phyloP scores from a whole-genome alignment of 257 asterid species.

The Solanum chmielewskii region DNA sequence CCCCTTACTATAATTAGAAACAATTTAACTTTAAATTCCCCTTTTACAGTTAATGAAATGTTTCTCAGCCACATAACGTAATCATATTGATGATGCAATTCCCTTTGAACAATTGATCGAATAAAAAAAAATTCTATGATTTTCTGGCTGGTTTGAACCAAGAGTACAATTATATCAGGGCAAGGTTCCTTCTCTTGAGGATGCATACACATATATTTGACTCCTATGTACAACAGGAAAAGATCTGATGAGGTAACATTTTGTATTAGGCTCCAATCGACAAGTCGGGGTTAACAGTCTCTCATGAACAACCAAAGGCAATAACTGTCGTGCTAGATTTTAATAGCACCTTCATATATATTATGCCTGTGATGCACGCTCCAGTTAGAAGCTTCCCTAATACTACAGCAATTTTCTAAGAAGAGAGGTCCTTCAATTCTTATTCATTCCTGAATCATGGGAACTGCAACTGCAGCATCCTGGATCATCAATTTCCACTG shows the following conservation, averaged over 20 bases:
- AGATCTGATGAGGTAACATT: neutral
- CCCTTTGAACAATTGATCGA: neutral
- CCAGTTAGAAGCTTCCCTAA: neutral
- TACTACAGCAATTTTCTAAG: no score
- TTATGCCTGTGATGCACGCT: neutral
- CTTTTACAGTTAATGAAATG: no score
- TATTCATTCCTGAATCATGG: neutral
- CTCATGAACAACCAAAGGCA: neutral
- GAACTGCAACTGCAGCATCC: neutral
- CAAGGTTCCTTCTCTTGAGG: neutral
- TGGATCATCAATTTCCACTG: neutral
- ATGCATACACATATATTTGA: neutral
- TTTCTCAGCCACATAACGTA: no score
- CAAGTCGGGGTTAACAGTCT: neutral
- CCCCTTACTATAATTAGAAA: no score
- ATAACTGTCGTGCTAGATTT: neutral
- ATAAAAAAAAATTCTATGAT: neutral
- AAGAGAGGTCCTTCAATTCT: neutral
- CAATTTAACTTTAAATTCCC: no score
- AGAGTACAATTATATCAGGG: neutral
- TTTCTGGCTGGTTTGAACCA: neutral
- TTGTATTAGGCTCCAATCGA: neutral
- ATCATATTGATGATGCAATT: neutral
- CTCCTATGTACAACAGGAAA: neutral
- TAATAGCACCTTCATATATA: neutral